Base-by-base conservation (phyloP, 805 yeast species). In the Metschnikowia corniflorae region DNA sequence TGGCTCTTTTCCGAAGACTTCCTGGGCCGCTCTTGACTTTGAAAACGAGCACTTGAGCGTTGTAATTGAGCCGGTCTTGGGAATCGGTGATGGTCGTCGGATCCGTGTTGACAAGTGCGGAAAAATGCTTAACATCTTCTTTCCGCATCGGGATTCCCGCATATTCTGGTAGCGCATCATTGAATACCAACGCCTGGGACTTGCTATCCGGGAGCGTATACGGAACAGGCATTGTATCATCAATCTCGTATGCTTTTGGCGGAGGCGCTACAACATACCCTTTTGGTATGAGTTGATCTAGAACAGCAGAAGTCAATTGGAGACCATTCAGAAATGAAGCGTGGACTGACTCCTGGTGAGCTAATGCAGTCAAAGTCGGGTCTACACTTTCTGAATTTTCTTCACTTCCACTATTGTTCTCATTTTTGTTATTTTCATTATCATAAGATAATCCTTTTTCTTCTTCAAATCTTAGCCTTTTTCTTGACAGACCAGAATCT, bases 11-110 rank as follows among this genome's bases (percentile, higher is more conserved):
- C 33, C 98, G 71, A 6, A 70, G 68, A 0, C 68, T 58, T 6
- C 85, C 84, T 14, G 79, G 62, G 3, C 96, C 96, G 57, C 89
- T 88, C 52, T 87, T 88, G 27, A 88, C 70, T 44, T 74, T 76
- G 16, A 88, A 58, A 14, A 91, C 60, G 17, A 86, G 60, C 29
- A 71, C 71, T 75, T 84, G 67, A 16, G 85, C 76, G 33, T 71
- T 70, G 7, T 77, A 58, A 46, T 82, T 88, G 32, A 72, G 72
- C 29, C 65, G 59, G 42, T 83, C 91, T 2, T 58, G 58, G 1
- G 58, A 53, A 31, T 16, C 40, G 3, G 19, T 33, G 10, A 33
- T 32, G 5, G 21, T 31, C 5, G 31, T 31, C 20, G 62, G 53
- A 16, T 57, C 59, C 1, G 60, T 50, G 7, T 53, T 44, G 1